Percentiles rank a stretch among this genome's conserved stretches.
Evolutionary conservation across 73 alveolate species (phyloP).

Genomic region (Urostyla sp.): DNA sequence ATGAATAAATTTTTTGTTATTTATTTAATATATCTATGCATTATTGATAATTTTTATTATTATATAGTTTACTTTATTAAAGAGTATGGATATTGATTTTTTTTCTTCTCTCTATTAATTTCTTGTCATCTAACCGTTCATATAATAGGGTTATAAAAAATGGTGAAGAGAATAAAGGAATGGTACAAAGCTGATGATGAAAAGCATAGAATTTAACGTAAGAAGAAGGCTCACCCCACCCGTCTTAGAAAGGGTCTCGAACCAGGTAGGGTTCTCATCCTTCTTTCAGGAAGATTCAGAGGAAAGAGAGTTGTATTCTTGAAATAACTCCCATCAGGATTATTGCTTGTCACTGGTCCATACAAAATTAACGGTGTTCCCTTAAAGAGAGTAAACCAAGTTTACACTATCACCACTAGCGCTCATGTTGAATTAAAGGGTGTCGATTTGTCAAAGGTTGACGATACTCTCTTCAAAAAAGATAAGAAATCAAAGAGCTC

Average conservation of each 20-base stretch:
- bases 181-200: slow-evolving; percentile 76
- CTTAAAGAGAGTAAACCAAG: slow-evolving; percentile 90
- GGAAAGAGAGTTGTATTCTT: slow-evolving; percentile 97
- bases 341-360: slow-evolving; percentile 97
- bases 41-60: slow-evolving; percentile 25
- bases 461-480: slow-evolving; percentile 72
- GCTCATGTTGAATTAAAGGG: slow-evolving; percentile 84
- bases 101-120: neutral
- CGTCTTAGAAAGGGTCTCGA: slow-evolving; percentile 78
- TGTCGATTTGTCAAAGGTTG: slow-evolving; percentile 67
- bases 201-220: slow-evolving; percentile 55
- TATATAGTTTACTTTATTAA: slow-evolving; percentile 36
- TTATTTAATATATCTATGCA: slow-evolving; percentile 39
- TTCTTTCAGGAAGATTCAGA: slow-evolving; percentile 92
- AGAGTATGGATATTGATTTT: neutral
- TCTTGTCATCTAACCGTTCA: neutral
- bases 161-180: slow-evolving; percentile 69
- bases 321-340: slow-evolving; percentile 90
- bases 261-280: slow-evolving; percentile 89
- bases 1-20: neutral
- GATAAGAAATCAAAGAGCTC: slow-evolving; percentile 44
- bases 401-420: slow-evolving; percentile 88
- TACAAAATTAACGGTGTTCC: slow-evolving; percentile 96
- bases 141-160: neutral
- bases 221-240: slow-evolving; percentile 79